Evolutionary conservation across 2,329 filamentous ascomycete genomes (phyloP), one percentile per base, ranked within the genome.

Genomic region (Colletotrichum sojae): DNA sequence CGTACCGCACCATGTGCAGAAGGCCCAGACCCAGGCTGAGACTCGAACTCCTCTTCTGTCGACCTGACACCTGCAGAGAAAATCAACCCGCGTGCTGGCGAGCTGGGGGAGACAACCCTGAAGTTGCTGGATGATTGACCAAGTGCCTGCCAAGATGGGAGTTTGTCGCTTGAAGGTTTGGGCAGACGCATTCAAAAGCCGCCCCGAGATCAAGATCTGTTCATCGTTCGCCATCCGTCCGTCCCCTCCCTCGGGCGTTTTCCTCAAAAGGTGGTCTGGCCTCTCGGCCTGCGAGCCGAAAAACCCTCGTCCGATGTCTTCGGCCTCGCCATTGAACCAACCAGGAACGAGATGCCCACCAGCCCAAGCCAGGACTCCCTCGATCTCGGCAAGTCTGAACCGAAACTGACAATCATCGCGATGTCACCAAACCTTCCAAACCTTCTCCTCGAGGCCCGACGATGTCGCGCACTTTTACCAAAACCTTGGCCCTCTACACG

Each of bases 311-410:
- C 59, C 43, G 49, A 46, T 43, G 49, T 25, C n/a, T 15, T 36
- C 43, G 18, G 48, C 8, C 20, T 36, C 18, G 20, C 20, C 52
- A 8, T 54, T 27, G 25, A 43, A 27, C 18, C 61, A 43, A 63
- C 52, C 31, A 36, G 31, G 31, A 36, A 36, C 31, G 10, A 36
- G 31, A 36, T 9, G 31, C 31, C 31, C 39, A 48, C 36, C 20
- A 18, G 48, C 31, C 31, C 31, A 56, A 43, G 20, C 48, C 52
- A 43, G 39, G 65, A 54, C 39, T 48, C 16, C 54, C 48, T 64
- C 20, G 39, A 22, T 39, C 36, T 54, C 53, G 60, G 65, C 46
- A 58, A 64, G 54, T 18, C 22, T 49, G 60, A 25, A 60, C 60
- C 53, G 53, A 58, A 31, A 13, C 48, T 43, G 60, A 49, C 60